A percentile compares a stretch with the other conserved stretches of the same genome.
phyloP scores from a whole-genome alignment of 441 rosid genomes.

The Pelargonium cotyledonis region DNA sequence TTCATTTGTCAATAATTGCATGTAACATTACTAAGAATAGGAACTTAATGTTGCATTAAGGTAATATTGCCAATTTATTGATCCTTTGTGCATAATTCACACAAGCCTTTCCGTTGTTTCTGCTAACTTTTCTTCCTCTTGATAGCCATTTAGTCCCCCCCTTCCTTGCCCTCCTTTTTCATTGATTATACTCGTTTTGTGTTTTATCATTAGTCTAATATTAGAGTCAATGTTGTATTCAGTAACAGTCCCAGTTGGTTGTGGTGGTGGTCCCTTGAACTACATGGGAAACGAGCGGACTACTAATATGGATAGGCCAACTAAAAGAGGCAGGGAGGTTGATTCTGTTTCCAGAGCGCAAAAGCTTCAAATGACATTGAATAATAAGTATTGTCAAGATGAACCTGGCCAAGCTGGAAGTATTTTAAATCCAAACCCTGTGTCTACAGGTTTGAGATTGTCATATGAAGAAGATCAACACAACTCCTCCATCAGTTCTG shows the following conservation, averaged over 20 bases:
- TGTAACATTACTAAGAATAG: background rate
- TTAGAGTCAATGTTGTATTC: conserved; percentile 16
- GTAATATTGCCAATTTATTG: background rate
- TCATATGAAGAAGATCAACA: conserved; percentile 60
- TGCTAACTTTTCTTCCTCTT: background rate
- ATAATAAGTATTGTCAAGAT: conserved; percentile 33
- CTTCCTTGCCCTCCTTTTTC: background rate
- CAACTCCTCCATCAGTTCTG: conserved; percentile 54
- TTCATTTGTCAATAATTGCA: background rate
- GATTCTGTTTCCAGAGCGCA: conserved; percentile 32
- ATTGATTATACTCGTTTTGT: background rate
- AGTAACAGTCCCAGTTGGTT: conserved; percentile 36
- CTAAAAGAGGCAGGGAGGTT: conserved; percentile 45
- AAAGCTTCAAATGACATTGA: conserved; percentile 32
- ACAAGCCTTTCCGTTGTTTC: background rate
- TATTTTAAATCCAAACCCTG: conserved; percentile 41
- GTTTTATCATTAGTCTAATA: conserved; percentile 13
- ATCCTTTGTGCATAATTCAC: background rate
- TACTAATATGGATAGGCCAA: conserved; percentile 27
- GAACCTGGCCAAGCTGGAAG: conserved; percentile 36
- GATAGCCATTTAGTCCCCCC: background rate
- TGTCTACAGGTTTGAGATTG: conserved; percentile 57
- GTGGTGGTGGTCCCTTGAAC: conserved; percentile 35
- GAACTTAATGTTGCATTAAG: background rate
- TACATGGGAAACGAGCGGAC: conserved; percentile 34